Evolutionary conservation across 176 grass and related monocot genomes (phyloP), one percentile per base, ranked within the genome.

Genomic region (Zea mays): DNA sequence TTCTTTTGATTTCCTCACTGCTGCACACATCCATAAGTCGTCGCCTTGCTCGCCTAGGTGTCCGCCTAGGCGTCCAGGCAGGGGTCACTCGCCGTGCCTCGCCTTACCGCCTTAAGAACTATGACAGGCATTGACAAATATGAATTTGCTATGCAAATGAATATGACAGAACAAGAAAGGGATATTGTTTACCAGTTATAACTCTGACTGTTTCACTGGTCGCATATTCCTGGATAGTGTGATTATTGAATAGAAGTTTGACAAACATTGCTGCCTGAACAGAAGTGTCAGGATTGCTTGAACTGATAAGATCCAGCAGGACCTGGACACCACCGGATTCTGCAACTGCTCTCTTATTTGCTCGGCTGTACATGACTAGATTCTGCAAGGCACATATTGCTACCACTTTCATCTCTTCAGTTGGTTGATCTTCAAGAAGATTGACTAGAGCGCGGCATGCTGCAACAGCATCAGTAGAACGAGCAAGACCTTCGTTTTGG

Each of bases 331-430:
- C 96, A 76, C 96, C 96, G 36, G 96, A 95, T 92, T 99, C 96
- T 76, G 96, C 96, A 87, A 99, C 96, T 60, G 96, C 96, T 83
- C 96, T 90, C 83, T 99, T 99, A 84, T 99, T 99, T 83, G 96
- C 85, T 60, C 92, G 71, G 76, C 96, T 99, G 71, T 93, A 99
- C 90, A 89, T 96, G 71, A 99, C 96, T 61, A 99, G 90, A 87
- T 99, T 99, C 76, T 99, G 96, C 35, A 99, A 74, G 47, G 96
- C 90, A 83, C 96, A 99, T 76, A 99, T 93, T 67, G 96, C 96
- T 81, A 99, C 96, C 62, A 99, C 96, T 82, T 99, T 99, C 96
- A 99, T 99, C 79, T 99, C 96, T 88, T 99, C 96, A 61, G 96
- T 99, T 81, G 96, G 96, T 57, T 99, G 92, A 61, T 99, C 96